Conservation (phyloP, 768 basidiomycete genomes). For the Boletus barrowsii region DNA sequence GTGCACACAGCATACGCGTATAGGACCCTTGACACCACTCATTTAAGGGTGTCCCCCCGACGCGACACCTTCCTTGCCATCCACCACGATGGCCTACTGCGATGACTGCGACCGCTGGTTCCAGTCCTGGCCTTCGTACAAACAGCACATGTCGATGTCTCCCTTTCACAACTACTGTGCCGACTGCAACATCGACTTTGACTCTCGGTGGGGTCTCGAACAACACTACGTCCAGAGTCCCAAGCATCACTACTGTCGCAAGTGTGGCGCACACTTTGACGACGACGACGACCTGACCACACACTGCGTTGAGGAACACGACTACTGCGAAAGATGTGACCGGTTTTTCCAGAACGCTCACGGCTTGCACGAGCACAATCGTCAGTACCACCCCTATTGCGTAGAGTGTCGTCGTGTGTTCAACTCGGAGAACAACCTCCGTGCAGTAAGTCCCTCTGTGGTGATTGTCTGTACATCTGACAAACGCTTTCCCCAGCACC, state of each 20-base stretch:
- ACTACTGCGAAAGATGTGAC: conserved; percentile 42
- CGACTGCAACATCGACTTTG: conserved; percentile 47
- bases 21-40: neutral
- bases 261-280: conserved; percentile 45
- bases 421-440: conserved; percentile 20
- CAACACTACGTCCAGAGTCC: conserved; percentile 54
- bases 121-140: conserved; percentile 21
- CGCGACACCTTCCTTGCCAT: neutral
- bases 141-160: conserved; percentile 37
- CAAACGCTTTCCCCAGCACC: conserved; percentile 36
- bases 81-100: conserved; percentile 34
- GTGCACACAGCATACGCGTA: neutral
- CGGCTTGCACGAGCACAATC: conserved; percentile 47
- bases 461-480: neutral
- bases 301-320: conserved; percentile 43
- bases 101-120: conserved; percentile 41
- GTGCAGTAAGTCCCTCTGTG: conserved; percentile 2
- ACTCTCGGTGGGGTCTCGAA: conserved; percentile 33
- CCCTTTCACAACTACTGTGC: conserved; percentile 43
- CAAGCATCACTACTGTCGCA: conserved; percentile 50
- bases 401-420: conserved; percentile 43
- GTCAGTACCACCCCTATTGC: conserved; percentile 46
- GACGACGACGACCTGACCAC: conserved; percentile 30
- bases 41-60: neutral
- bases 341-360: conserved; percentile 38